A percentile compares a stretch with the other conserved stretches of the same genome.
phyloP scores from a whole-genome alignment of 208 protist genomes.

The Leishmania gerbilli region DNA sequence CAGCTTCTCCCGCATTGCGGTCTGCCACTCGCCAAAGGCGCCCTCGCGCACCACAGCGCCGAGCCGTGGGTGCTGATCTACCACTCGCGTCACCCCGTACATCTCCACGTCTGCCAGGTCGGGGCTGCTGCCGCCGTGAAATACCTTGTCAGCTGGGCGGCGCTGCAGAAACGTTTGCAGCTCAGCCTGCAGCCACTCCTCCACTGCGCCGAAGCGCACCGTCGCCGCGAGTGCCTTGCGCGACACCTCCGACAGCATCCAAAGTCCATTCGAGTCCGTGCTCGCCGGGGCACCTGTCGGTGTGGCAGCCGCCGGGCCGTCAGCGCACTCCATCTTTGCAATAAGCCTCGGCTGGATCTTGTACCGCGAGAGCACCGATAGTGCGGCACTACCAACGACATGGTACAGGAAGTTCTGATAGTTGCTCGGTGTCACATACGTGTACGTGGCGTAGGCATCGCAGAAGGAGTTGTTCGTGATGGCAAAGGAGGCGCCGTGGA shows the following conservation, averaged over 20 bases:
- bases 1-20: slow-evolving; percentile 52
- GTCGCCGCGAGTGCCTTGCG: slow-evolving; percentile 10
- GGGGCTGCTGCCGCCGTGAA: slow-evolving; percentile 71
- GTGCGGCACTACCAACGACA: slow-evolving; percentile 48
- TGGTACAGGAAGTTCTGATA: slow-evolving; percentile 74
- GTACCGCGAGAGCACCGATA: slow-evolving; percentile 54
- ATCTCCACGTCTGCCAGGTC: slow-evolving; percentile 84
- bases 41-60: slow-evolving; percentile 40
- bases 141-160: slow-evolving; percentile 29
- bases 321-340: slow-evolving; percentile 26
- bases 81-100: slow-evolving; percentile 73
- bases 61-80: slow-evolving; percentile 56
- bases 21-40: slow-evolving; percentile 62
- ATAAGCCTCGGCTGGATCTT: slow-evolving; percentile 53
- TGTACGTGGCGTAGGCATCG: slow-evolving; percentile 63
- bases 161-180: slow-evolving; percentile 46
- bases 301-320: neutral
- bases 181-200: slow-evolving; percentile 53
- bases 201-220: slow-evolving; percentile 19
- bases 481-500: slow-evolving; percentile 74
- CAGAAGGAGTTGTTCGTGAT: slow-evolving; percentile 61
- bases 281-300: neutral
- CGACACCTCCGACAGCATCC: slow-evolving; percentile 20
- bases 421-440: slow-evolving; percentile 44
- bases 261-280: slow-evolving; percentile 15